These are phyloP conservation scores for Sanghuangporus sanghuang DNA, from an alignment of 1,284 basidiomycete species.

Conservation along the genomic window DNA sequence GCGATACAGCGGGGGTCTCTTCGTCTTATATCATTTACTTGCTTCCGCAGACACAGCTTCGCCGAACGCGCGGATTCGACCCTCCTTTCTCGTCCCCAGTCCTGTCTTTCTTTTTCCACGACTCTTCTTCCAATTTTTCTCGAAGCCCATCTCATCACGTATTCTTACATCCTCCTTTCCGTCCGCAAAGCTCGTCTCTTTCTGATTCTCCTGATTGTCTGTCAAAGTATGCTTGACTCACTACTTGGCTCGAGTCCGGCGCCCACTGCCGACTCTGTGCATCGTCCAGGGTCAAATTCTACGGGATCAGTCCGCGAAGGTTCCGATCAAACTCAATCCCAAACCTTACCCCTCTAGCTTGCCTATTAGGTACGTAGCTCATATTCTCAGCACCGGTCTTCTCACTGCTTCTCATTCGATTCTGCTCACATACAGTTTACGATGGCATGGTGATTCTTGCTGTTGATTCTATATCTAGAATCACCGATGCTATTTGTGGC, in stretches of 20 bases:
- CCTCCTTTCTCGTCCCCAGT: not conserved
- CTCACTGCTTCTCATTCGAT: not conserved
- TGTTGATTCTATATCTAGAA: not conserved
- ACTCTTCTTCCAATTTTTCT: not conserved
- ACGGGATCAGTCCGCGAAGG: constrained; percentile 7
- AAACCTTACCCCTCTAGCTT: not conserved
- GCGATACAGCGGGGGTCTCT: not conserved
- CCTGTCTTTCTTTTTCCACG: not conserved
- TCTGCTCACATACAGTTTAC: not conserved
- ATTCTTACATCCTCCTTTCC: not conserved
- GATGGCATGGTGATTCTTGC: not conserved
- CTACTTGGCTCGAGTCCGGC: not conserved
- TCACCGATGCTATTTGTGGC: not conserved
- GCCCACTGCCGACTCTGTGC: not conserved
- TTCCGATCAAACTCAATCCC: not conserved
- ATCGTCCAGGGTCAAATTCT: not conserved
- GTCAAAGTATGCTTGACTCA: not conserved
- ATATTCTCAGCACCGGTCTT: not conserved
- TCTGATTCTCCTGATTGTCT: not conserved
- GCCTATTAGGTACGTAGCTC: not conserved
- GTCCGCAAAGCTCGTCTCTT: not conserved
- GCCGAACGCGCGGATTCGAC: not conserved
- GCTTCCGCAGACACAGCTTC: not conserved
- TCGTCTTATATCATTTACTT: not conserved
- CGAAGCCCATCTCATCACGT: not conserved